Conservation (phyloP, 2,329 filamentous ascomycete genomes). For the Trichophyton benhamiae region DNA sequence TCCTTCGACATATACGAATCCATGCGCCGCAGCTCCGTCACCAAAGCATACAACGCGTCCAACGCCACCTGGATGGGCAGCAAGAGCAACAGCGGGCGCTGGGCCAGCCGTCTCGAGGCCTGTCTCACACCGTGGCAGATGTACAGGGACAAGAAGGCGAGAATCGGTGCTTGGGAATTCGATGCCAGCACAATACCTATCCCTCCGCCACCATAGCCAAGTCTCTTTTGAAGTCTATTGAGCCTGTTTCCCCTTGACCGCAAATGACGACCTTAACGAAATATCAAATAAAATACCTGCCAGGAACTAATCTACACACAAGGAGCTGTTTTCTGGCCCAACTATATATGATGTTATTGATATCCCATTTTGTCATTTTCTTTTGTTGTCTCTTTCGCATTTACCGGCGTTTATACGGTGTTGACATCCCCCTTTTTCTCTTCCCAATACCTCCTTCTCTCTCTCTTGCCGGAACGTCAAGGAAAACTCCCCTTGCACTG, state of each 20-base stretch:
- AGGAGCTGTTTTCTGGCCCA: too few species aligned
- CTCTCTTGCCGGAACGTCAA: not conserved
- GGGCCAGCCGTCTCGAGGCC: slow-evolving; percentile 28
- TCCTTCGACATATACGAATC: slow-evolving; percentile 29
- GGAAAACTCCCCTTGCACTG: not conserved
- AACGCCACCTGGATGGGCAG: slow-evolving; percentile 30
- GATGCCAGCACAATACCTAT: slow-evolving; percentile 26
- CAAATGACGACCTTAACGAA: not conserved
- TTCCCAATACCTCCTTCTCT: not conserved
- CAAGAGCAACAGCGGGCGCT: slow-evolving; percentile 24
- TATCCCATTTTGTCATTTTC: not conserved
- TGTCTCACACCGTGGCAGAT: slow-evolving; percentile 28
- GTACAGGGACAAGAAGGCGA: slow-evolving; percentile 19
- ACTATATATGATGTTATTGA: not conserved
- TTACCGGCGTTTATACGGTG: not conserved
- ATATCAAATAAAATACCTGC: too few species aligned
- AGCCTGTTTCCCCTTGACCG: not conserved
- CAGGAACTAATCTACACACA: too few species aligned
- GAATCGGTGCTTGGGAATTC: slow-evolving; percentile 25
- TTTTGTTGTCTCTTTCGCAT: not conserved
- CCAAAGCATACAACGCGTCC: slow-evolving; percentile 30
- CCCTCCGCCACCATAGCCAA: slow-evolving; percentile 13
- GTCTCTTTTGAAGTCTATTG: not conserved
- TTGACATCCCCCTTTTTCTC: not conserved
- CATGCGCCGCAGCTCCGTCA: slow-evolving; percentile 27